Evolutionary conservation across 768 basidiomycete genomes (phyloP).

Genomic region (Termitomyces sp.): DNA sequence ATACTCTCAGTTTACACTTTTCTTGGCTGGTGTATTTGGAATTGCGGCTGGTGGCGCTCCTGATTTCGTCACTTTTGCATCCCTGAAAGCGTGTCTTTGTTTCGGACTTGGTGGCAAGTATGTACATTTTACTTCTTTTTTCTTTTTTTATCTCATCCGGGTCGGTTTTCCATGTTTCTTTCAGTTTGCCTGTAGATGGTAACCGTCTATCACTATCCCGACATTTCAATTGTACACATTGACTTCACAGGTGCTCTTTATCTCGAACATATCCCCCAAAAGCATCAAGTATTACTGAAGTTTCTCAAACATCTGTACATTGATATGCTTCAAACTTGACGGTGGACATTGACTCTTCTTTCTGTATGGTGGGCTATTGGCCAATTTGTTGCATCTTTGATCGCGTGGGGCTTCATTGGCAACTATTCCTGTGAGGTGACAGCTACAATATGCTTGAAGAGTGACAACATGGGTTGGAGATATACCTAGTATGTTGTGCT

Average conservation of each 20-base stretch:
- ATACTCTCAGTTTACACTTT: constrained; percentile 22
- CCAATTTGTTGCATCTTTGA: constrained; percentile 44
- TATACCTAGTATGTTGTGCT: constrained; percentile 53
- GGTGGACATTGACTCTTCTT: constrained; percentile 51
- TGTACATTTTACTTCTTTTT: constrained; percentile 22
- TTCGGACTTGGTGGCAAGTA: constrained; percentile 51
- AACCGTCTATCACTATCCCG: not conserved
- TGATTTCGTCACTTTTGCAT: constrained; percentile 42
- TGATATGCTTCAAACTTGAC: constrained; percentile 20
- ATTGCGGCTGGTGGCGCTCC: constrained; percentile 44
- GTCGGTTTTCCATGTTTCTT: constrained; percentile 12
- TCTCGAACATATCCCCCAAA: constrained; percentile 40
- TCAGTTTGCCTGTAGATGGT: constrained; percentile 46
- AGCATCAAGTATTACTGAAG: constrained; percentile 27
- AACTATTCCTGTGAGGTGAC: constrained; percentile 46
- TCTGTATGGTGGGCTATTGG: constrained; percentile 53
- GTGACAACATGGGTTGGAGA: constrained; percentile 59
- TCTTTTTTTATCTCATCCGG: constrained; percentile 9
- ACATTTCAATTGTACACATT: not conserved
- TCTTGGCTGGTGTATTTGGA: constrained; percentile 43
- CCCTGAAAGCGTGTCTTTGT: constrained; percentile 42
- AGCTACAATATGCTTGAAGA: constrained; percentile 35
- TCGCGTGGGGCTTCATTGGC: constrained; percentile 54
- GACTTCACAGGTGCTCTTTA: constrained; percentile 33
- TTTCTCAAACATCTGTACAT: constrained; percentile 8